Evolutionary conservation across 2,329 filamentous ascomycete genomes (phyloP).

Genomic region (Clarireedia hainanense): DNA sequence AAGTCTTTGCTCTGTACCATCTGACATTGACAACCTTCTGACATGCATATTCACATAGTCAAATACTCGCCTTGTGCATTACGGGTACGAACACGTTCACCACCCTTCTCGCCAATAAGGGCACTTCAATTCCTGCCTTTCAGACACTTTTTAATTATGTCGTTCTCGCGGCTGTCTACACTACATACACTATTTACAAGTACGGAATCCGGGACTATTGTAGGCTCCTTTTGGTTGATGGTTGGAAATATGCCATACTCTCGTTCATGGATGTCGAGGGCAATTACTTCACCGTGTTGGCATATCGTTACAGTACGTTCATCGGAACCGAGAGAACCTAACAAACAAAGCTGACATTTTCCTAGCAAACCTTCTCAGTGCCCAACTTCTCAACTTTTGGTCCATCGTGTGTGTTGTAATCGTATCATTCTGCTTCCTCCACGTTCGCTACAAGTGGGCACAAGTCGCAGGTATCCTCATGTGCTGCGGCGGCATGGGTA

Average conservation of each 20-base stretch:
- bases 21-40: background rate
- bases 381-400: slow-evolving; percentile 98
- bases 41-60: slow-evolving; percentile 34
- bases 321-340: too few relatives aligned
- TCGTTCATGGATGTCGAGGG: slow-evolving; percentile 91
- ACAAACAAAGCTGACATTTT: slow-evolving; percentile 12
- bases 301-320: slow-evolving; percentile 54
- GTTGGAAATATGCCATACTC: slow-evolving; percentile 92
- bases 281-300: slow-evolving; percentile 96
- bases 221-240: slow-evolving; percentile 56
- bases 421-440: slow-evolving; percentile 73
- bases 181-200: slow-evolving; percentile 66
- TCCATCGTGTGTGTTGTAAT: slow-evolving; percentile 88
- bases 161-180: slow-evolving; percentile 74
- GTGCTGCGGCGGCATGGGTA: slow-evolving; percentile 81
- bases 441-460: slow-evolving; percentile 80
- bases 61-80: slow-evolving; percentile 81
- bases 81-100: slow-evolving; percentile 90
- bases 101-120: slow-evolving; percentile 56
- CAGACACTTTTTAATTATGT: slow-evolving; percentile 95
- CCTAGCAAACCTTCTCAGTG: slow-evolving; percentile 76
- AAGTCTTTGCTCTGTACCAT: slow-evolving; percentile 26
- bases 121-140: slow-evolving; percentile 85
- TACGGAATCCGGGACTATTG: slow-evolving; percentile 69
- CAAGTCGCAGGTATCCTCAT: slow-evolving; percentile 84